phyloP scores from a whole-genome alignment of 768 basidiomycete genomes.

The Mrakia frigida region DNA sequence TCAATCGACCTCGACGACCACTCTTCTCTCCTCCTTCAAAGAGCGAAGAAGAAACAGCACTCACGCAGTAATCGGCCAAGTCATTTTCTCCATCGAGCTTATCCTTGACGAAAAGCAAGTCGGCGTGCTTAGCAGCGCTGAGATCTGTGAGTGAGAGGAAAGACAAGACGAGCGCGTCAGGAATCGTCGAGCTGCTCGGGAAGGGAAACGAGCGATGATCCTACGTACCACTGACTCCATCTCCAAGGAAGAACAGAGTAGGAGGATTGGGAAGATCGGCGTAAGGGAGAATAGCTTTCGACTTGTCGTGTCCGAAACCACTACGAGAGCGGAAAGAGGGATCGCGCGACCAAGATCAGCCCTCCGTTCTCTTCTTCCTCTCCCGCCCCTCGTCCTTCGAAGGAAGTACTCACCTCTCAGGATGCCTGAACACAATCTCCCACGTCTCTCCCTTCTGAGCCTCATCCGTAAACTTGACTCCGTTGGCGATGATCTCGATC shows the following conservation, averaged over 20 bases:
- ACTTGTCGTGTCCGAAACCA: slow-evolving; percentile 93
- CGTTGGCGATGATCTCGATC: slow-evolving; percentile 93
- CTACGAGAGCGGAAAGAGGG: slow-evolving; percentile 45
- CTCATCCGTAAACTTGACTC: slow-evolving; percentile 61
- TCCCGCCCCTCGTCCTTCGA: neutral
- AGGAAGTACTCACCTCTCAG: slow-evolving; percentile 61
- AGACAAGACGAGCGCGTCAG: neutral
- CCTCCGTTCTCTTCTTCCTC: too few relatives aligned
- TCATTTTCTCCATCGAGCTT: slow-evolving; percentile 77
- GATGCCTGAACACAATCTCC: slow-evolving; percentile 80
- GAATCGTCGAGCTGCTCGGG: neutral
- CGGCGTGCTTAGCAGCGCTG: slow-evolving; percentile 86
- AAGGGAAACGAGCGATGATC: neutral
- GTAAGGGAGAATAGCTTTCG: slow-evolving; percentile 87
- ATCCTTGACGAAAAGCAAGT: slow-evolving; percentile 86
- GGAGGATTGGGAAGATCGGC: slow-evolving; percentile 64
- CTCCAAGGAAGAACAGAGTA: slow-evolving; percentile 91
- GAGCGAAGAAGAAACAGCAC: neutral
- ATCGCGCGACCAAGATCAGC: neutral
- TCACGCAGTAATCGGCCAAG: slow-evolving; percentile 70
- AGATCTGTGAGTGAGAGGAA: slow-evolving; percentile 55
- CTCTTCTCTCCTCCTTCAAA: neutral
- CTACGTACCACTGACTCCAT: slow-evolving; percentile 81
- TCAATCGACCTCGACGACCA: too few relatives aligned
- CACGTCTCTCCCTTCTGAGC: slow-evolving; percentile 57